Conservation (phyloP, 139 green algal species). For the Chlamydomonas schloesseri region DNA sequence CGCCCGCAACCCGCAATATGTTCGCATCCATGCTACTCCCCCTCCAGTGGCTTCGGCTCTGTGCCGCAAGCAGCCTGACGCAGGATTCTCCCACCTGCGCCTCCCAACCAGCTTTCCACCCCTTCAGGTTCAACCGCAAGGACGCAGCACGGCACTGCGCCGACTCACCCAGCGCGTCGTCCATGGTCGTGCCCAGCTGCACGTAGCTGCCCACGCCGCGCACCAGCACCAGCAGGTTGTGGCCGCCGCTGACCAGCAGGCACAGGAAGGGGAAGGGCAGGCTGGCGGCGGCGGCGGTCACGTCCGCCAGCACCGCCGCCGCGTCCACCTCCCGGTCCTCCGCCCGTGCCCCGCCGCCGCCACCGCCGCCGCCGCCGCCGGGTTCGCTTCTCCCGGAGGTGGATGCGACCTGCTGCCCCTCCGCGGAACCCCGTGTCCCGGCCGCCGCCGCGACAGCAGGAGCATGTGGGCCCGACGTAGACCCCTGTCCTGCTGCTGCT, state of each 20-base stretch:
- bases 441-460: no score
- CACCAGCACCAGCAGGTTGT: conserved; percentile 96
- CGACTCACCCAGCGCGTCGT: conserved; percentile 93
- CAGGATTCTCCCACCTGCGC: background rate
- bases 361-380: background rate
- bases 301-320: conserved; percentile 13
- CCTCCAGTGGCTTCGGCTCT: no score
- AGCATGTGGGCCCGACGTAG: no score
- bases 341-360: background rate
- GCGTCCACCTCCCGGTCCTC: background rate
- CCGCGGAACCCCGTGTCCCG: no score
- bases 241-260: conserved; percentile 93
- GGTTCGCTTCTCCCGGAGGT: no score
- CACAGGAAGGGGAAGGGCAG: conserved; percentile 94
- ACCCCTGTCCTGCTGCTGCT: no score
- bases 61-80: no score
- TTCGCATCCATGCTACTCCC: no score
- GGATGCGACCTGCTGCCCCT: no score
- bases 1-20: no score
- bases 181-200: conserved; percentile 92
- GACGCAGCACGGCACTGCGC: no score
- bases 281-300: background rate
- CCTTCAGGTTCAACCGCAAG: no score
- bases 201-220: conserved; percentile 89
- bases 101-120: background rate